Base-by-base conservation (phyloP, 441 rosid genomes). In the Mallotus repandus region DNA sequence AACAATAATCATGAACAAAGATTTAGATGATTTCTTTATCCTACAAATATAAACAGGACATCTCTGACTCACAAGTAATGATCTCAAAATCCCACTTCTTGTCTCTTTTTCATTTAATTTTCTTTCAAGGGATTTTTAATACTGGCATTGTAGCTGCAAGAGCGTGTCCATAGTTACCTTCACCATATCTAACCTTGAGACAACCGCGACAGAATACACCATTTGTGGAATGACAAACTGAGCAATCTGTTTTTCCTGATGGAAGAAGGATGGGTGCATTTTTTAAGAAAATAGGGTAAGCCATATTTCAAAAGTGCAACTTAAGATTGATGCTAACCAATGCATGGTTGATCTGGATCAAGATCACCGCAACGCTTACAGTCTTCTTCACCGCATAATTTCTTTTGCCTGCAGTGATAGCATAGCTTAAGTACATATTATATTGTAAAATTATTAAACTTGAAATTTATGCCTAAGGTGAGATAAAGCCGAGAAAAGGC, bases 231-330 rank as follows among this genome's bases (percentile, higher is more conserved):
- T 81, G 86, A 65, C 88, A 85, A 50, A 76, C 70, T 32, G 86
- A 82, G 62, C 88, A 85, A 46, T 85, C 86, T 1, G 84, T 85
- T 77, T 82, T 85, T 67, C 88, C 88, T 85, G 84, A 62, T 71
- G 18, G 9, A 38, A 15, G 32, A 35, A 52, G 15, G 16, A 18
- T 32, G 41, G 54, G n/a, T 11, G 38, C 41, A 62, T 57, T 41
- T 29, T 56, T 52, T 7, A 15, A 14, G 1, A 21, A 64, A 4
- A 45, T 11, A 9, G 2, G 8, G 46, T 46, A 11, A 45, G 2
- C 14, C 68, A 21, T 2, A 6, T 64, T n/a, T 49, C 18, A 21
- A 54, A 18, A 25, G 15, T 18, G 46, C 21, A 18, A 62, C 22
- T 66, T 57, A 56, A 55, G 59, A 22, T 32, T n/a, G 35, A 63